These are phyloP conservation scores for Mycosphaerelloides madeirae DNA, from an alignment of 2,329 filamentous ascomycete species.

Conservation along the genomic window DNA sequence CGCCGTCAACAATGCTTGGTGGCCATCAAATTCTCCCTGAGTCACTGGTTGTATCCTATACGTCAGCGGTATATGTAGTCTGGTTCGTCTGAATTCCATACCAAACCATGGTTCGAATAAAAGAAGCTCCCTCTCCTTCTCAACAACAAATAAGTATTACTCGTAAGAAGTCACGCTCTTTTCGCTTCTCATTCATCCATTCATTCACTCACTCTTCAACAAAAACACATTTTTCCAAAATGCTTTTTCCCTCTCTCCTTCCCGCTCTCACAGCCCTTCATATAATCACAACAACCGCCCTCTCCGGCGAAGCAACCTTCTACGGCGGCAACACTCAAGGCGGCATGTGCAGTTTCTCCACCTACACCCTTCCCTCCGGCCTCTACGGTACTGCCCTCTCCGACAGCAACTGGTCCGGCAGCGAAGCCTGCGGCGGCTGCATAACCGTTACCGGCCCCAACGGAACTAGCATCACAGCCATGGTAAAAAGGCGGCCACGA, in stretches of 20 bases:
- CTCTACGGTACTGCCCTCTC: constrained; percentile 61
- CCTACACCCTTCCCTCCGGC: constrained; percentile 56
- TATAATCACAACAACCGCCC: constrained; percentile 12
- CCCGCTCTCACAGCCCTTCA: constrained; percentile 16
- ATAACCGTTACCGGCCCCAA: constrained; percentile 54
- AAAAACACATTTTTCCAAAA: constrained; percentile 1
- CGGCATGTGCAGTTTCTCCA: constrained; percentile 60
- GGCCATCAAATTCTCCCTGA: no score
- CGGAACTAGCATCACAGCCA: constrained; percentile 54
- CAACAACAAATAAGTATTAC: no score
- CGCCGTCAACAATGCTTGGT: no score
- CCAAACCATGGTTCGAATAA: no score
- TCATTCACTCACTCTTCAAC: no score
- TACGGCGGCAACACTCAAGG: constrained; percentile 38
- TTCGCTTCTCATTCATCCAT: no score
- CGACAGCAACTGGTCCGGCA: constrained; percentile 52
- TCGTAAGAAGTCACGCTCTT: no score
- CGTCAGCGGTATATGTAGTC: no score
- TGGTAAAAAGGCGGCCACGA: constrained; percentile 45
- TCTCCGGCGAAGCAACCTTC: constrained; percentile 23
- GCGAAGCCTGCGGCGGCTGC: constrained; percentile 58
- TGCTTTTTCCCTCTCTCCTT: constrained; percentile 11
- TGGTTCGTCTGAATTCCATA: no score
- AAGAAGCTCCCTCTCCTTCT: no score
- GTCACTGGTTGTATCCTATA: no score